phyloP scores from a whole-genome alignment of 371 early-diverging fungal genomes.

The Mortierella sp. region DNA sequence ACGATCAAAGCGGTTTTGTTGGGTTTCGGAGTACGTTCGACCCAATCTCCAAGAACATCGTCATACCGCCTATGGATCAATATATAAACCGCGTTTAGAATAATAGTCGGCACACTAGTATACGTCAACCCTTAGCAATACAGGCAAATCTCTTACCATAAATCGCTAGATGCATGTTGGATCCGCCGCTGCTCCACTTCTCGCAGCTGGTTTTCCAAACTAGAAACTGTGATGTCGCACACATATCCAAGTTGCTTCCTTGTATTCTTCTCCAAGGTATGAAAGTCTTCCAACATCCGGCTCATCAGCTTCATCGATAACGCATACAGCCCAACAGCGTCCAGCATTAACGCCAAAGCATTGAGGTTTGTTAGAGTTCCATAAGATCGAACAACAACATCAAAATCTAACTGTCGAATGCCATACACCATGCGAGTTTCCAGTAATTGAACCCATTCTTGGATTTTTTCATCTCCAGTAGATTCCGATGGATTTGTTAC shows the following conservation, averaged over 20 bases:
- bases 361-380: conserved; percentile 30
- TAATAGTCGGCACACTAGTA: not conserved
- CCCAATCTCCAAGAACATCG: conserved; percentile 38
- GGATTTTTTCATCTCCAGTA: not conserved
- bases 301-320: conserved; percentile 36
- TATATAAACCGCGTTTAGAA: not conserved
- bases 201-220: conserved; percentile 12
- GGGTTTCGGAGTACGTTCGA: conserved; percentile 9
- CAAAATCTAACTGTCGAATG: conserved; percentile 20
- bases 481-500: conserved; percentile 9
- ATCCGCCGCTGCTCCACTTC: conserved; percentile 21
- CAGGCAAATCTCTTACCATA: conserved; percentile 12
- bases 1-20: not conserved
- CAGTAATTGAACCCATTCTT: conserved; percentile 18
- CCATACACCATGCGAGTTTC: not conserved
- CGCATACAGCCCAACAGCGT: conserved; percentile 34
- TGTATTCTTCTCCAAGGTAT: conserved; percentile 8
- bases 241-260: conserved; percentile 7
- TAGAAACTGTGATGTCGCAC: conserved; percentile 15
- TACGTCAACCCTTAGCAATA: not conserved
- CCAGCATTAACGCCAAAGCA: conserved; percentile 29
- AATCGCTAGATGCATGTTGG: not conserved
- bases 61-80: conserved; percentile 32
- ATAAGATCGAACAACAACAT: conserved; percentile 25
- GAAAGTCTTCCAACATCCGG: conserved; percentile 31